These are phyloP conservation scores for Phytophthora meadii DNA, from an alignment of 352 stramenopile genomes.

Conservation along the genomic window DNA sequence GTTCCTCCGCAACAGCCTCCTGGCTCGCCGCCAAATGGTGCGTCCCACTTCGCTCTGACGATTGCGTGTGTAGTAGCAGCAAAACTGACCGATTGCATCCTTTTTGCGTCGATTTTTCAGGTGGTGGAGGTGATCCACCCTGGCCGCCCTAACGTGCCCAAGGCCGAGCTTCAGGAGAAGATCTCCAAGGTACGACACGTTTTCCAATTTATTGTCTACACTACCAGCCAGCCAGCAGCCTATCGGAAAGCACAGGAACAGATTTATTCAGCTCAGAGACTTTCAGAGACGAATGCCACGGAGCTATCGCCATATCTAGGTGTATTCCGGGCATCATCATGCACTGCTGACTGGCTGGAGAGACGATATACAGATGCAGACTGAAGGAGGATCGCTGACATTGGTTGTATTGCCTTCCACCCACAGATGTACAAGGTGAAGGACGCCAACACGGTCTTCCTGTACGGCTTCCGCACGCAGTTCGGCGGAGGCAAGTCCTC, in stretches of 20 bases:
- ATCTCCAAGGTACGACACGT: conserved; percentile 91
- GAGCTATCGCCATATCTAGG: not conserved
- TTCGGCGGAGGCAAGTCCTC: conserved; percentile 98
- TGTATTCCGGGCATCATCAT: not conserved
- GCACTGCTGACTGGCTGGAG: conserved; percentile 23
- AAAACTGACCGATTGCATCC: too few species aligned
- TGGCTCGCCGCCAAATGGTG: conserved; percentile 98
- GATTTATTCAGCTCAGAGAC: conserved; percentile 4
- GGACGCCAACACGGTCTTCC: conserved; percentile 95
- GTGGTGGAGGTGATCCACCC: conserved; percentile 99
- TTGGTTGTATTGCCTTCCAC: conserved; percentile 7
- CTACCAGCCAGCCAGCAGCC: conserved; percentile 3
- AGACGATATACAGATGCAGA: conserved; percentile 18
- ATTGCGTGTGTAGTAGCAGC: too few species aligned
- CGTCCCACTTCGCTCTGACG: conserved; percentile 12
- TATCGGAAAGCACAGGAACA: conserved; percentile 15
- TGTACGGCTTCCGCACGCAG: conserved; percentile 98
- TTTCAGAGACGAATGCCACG: conserved; percentile 12
- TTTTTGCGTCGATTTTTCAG: conserved; percentile 41
- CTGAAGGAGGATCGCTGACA: conserved; percentile 17
- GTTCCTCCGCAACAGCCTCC: conserved; percentile 98
- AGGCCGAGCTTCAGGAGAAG: conserved; percentile 98
- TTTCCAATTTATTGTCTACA: not conserved
- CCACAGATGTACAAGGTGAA: conserved; percentile 96
- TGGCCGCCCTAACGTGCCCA: conserved; percentile 96